Evolutionary conservation across 345 rosid genomes (phyloP).

Genomic region (Cardamine chenopodiifolia): DNA sequence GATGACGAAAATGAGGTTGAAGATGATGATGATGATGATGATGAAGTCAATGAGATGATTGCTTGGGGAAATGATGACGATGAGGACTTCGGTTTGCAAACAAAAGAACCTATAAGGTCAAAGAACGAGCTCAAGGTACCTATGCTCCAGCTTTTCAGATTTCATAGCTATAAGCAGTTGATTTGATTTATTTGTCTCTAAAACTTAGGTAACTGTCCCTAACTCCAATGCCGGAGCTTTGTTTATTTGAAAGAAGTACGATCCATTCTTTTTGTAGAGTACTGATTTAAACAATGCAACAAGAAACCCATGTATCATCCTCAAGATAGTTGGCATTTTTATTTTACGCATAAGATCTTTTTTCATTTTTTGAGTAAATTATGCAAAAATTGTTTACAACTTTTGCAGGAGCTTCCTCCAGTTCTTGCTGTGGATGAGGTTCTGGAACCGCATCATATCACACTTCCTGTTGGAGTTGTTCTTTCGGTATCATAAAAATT

Average conservation of each 20-base stretch:
- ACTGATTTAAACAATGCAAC: background rate
- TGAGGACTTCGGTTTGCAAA: conserved; percentile 47
- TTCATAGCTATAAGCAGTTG: conserved; percentile 3
- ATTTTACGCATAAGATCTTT: background rate
- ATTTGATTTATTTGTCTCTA: background rate
- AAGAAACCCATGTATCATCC: conserved; percentile 3
- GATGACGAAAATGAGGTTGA: conserved; percentile 35
- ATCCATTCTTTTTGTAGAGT: conserved; percentile 11
- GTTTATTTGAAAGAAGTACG: conserved; percentile 3
- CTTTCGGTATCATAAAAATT: conserved; percentile 56
- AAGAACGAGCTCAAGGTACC: conserved; percentile 82
- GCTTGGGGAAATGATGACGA: conserved; percentile 54
- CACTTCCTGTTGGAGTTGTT: conserved; percentile 81
- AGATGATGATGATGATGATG: conserved; percentile 47
- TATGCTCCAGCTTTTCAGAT: conserved; percentile 22
- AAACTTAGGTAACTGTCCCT: conserved; percentile 4
- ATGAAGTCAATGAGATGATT: conserved; percentile 52
- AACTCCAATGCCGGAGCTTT: background rate
- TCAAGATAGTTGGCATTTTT: background rate
- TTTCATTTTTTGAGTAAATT: background rate
- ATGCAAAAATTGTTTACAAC: background rate
- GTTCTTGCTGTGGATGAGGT: conserved; percentile 70
- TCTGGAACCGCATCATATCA: conserved; percentile 67
- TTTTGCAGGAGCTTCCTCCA: conserved; percentile 71
- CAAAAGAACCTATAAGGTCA: conserved; percentile 68